Evolutionary conservation across 2,329 filamentous ascomycete species (phyloP).

Genomic region (Zopfia rhizophila): DNA sequence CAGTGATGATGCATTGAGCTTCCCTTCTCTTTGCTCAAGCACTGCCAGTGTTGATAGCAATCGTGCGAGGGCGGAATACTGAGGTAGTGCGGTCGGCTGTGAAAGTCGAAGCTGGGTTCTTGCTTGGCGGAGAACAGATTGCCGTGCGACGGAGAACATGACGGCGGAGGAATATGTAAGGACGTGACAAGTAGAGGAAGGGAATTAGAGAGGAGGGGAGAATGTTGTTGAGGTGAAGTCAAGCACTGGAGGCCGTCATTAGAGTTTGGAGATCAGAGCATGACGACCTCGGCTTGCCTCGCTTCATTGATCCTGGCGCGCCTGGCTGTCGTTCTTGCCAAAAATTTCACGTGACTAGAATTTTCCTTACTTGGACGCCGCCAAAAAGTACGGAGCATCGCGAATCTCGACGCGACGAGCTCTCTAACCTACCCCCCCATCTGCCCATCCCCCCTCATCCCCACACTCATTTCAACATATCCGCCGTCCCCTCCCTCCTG

Average conservation of each 20-base stretch:
- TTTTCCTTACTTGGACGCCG: constrained; percentile 24
- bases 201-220: constrained; percentile 2
- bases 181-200: constrained; percentile 1
- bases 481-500: constrained; percentile 14
- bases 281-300: constrained; percentile 43
- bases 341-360: constrained; percentile 11
- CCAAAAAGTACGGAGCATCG: constrained; percentile 40
- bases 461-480: constrained; percentile 32
- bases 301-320: constrained; percentile 28
- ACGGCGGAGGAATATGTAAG: constrained; percentile 7
- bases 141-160: constrained; percentile 51
- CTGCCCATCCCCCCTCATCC: constrained; percentile 39
- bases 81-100: constrained; percentile 47
- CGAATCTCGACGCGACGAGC: constrained; percentile 44
- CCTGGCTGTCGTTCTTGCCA: constrained; percentile 28
- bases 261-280: constrained; percentile 10
- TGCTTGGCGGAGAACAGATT: constrained; percentile 49
- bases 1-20: constrained; percentile 83
- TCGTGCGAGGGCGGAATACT: constrained; percentile 69
- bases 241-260: not conserved
- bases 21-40: constrained; percentile 90
- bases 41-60: constrained; percentile 89
- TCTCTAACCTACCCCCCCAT: constrained; percentile 19
- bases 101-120: constrained; percentile 56
- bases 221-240: constrained; percentile 15